Base-by-base conservation (phyloP, 331 rosid genomes). In the Phaseolus coccineus region DNA sequence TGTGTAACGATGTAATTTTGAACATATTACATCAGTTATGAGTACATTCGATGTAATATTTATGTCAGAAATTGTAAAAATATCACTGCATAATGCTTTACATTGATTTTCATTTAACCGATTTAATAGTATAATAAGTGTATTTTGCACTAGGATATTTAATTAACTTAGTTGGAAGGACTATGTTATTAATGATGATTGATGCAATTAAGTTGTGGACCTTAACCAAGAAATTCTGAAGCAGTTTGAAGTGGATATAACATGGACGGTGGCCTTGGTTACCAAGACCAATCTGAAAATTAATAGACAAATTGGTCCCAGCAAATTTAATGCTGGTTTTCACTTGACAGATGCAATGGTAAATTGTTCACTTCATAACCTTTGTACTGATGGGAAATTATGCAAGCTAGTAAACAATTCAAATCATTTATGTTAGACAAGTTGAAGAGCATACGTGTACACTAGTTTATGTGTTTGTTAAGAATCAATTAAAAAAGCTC, bases 241-340 rank as follows among this genome's bases (percentile, higher is more conserved):
- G 85, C 48, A 70, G 44, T 77, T 6, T 80, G 85, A 86, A 89
- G 87, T 77, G 80, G 78, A 84, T 83, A 81, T 74, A 79, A 71
- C 82, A 70, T 71, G 72, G 78, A 86, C 55, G 85, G 75, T 79
- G 27, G 64, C 14, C 48, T 59, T 69, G 30, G 59, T 24, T 67
- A 66, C 56, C 48, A 67, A 11, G 55, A 74, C 46, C 28, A 81
- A 25, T 10, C 62, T 69, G 67, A 59, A 75, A 81, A 76, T 69
- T 56, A 37, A 7, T 37, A 37, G 56, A 55, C 24, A 50, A 57
- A 40, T 40, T 52, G 75, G 85, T 22, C 86, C 85, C 77, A 50
- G 25, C 2, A 4, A 51, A 82, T 58, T 82, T 61, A 79, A 79
- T 69, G 73, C 24, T 81, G 53, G 19, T 46, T 68, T 78, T 59